phyloP scores from a whole-genome alignment of 768 basidiomycete genomes.

The Hirschioporus abietinus region DNA sequence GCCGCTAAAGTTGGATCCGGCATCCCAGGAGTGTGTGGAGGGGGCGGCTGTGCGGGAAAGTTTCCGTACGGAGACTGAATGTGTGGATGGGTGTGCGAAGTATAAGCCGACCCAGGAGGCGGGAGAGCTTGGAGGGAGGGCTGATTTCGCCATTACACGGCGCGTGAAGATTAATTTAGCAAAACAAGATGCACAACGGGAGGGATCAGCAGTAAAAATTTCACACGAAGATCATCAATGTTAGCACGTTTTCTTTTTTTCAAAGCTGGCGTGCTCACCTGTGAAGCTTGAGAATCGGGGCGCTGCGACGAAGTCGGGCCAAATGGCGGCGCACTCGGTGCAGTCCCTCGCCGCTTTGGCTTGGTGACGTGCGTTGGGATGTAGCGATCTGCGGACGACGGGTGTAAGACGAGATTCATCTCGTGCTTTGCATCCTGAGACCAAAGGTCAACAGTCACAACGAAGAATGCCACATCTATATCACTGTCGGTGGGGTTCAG shows the following conservation, averaged over 20 bases:
- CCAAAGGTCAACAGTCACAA: conserved; percentile 93
- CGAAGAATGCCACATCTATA: conserved; percentile 81
- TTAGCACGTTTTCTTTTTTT: background rate
- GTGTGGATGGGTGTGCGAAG: conserved; percentile 6
- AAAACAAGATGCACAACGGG: background rate
- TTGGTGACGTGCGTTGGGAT: conserved; percentile 42
- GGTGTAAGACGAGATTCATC: conserved; percentile 86
- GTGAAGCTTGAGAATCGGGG: background rate
- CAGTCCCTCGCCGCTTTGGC: conserved; percentile 21
- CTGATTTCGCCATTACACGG: background rate
- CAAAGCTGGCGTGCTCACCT: background rate
- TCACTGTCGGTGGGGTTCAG: conserved; percentile 43
- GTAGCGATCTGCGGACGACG: conserved; percentile 73
- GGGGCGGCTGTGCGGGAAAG: background rate
- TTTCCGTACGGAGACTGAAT: background rate
- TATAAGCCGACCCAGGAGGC: conserved; percentile 4
- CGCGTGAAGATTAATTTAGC: background rate
- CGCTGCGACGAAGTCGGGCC: conserved; percentile 7
- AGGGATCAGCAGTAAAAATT: background rate
- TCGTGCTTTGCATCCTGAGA: conserved; percentile 76
- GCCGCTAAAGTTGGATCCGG: background rate
- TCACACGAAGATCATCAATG: background rate
- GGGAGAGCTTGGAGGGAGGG: background rate
- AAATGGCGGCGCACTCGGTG: conserved; percentile 9
- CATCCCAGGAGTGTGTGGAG: background rate